phyloP scores from a whole-genome alignment of 305 asterid species.

The Ruellia speciosa region DNA sequence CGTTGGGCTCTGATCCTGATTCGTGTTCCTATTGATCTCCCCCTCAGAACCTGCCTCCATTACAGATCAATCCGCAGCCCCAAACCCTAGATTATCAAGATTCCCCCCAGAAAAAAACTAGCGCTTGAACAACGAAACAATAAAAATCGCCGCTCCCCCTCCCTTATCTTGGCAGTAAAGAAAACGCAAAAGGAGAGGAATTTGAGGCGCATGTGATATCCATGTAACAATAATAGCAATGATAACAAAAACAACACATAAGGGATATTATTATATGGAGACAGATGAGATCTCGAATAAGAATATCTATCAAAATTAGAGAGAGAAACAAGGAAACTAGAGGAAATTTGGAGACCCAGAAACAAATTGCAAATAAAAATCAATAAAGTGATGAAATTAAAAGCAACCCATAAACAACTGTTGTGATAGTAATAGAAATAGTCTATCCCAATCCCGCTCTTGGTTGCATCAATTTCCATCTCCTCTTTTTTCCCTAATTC shows the following conservation, averaged over 20 bases:
- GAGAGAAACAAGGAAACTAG: conserved; percentile 30
- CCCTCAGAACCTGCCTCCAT: conserved; percentile 89
- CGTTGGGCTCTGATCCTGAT: conserved; percentile 48
- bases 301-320: conserved; percentile 25
- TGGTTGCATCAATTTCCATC: conserved; percentile 41
- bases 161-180: conserved; percentile 36
- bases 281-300: conserved; percentile 41
- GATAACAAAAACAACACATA: conserved; percentile 14
- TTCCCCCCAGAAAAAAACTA: conserved; percentile 25
- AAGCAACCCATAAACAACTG: conserved; percentile 35
- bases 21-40: conserved; percentile 40
- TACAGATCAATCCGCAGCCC: conserved; percentile 35
- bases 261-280: conserved; percentile 31
- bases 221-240: conserved; percentile 15
- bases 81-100: conserved; percentile 42
- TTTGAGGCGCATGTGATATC: conserved; percentile 31
- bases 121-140: conserved; percentile 27
- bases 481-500: conserved; percentile 5
- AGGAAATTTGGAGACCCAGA: conserved; percentile 33
- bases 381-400: conserved; percentile 32
- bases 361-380: conserved; percentile 24
- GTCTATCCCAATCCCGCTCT: conserved; percentile 37
- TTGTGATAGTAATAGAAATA: conserved; percentile 25
- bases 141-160: conserved; percentile 11
- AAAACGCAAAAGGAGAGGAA: conserved; percentile 26